Evolutionary conservation across 208 protist species (phyloP), one percentile per base, ranked within the genome.

Genomic region (Trypanosoma mega): DNA sequence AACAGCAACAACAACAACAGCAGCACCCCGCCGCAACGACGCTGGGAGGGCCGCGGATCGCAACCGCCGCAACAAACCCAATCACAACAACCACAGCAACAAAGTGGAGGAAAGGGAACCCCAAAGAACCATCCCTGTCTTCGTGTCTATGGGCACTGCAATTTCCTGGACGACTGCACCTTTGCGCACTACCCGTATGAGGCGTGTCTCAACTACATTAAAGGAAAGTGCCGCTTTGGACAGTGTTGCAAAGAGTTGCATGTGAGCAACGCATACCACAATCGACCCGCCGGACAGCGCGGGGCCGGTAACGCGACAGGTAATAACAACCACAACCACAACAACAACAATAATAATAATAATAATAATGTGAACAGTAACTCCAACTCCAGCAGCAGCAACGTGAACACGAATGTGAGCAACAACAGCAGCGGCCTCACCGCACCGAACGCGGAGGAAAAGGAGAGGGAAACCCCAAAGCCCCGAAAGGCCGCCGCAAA

Each of bases 171-270:
- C 36, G 85, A 92, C 63, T 95, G 88, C 72, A 81, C 80, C 39
- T 95, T 92, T 46, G 88, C 88, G 12, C 75, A 90, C 59, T 95
- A 95, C 61, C 88, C 88, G 7, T 95, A 84, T 55, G 83, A 87
- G 63, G 88, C 88, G 1, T 95, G 88, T 57, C 76, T 95, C 11
- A 92, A 92, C 70, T 74, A 87, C 71, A 92, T 95, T 52, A 95
- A 95, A 68, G 88, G 88, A 24, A 95, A 95, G 69, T 95, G 88
- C 59, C 88, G 85, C 63, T 92, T 92, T 63, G 83, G 85, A 4
- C 47, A 72, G 20, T 72, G 79, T 26, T 95, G 88, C 74, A 92
- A 95, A 70, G 88, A 95, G 64, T 70, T 92, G 18, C 88, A 95
- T 72, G 88, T 95, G 21, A 83, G 82, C 56, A 63, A 72, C 9